A percentile compares a stretch with the other conserved stretches of the same genome.
phyloP scores from a whole-genome alignment of 1,284 basidiomycete genomes.

The Apiotrichum mycotoxinovorans region DNA sequence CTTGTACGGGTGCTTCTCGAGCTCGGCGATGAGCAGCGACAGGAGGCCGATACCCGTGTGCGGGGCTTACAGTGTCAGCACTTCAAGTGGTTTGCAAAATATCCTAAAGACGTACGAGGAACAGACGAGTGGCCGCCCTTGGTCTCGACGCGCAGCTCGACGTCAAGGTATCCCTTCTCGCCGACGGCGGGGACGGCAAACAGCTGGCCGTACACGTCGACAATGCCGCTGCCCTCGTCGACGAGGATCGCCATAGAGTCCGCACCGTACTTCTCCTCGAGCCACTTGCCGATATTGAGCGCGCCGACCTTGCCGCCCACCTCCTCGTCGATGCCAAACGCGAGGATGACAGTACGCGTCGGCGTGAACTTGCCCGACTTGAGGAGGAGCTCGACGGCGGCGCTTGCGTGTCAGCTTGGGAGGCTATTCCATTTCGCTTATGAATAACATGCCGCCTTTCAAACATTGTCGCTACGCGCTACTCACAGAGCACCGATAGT shows the following conservation, averaged over 20 bases:
- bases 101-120: conserved; percentile 31
- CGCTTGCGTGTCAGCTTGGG: conserved; percentile 29
- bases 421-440: no score
- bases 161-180: conserved; percentile 65
- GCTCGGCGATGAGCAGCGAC: conserved; percentile 38
- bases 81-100: neutral
- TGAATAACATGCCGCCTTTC: no score
- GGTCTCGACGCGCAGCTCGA: conserved; percentile 57
- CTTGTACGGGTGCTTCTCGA: conserved; percentile 42
- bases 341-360: conserved; percentile 58
- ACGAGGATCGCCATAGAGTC: conserved; percentile 62
- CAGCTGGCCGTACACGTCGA: conserved; percentile 34
- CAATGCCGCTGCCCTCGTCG: conserved; percentile 41
- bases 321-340: conserved; percentile 72
- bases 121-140: conserved; percentile 57
- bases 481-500: conserved; percentile 59
- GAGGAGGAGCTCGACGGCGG: conserved; percentile 58
- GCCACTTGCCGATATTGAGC: conserved; percentile 52
- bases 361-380: conserved; percentile 55
- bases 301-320: conserved; percentile 58
- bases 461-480: no score
- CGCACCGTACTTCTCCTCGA: conserved; percentile 59
- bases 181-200: conserved; percentile 57
- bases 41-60: conserved; percentile 48
- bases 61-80: neutral